Evolutionary conservation across 1,284 basidiomycete species (phyloP).

Genomic region (Rugosomyces carneus): DNA sequence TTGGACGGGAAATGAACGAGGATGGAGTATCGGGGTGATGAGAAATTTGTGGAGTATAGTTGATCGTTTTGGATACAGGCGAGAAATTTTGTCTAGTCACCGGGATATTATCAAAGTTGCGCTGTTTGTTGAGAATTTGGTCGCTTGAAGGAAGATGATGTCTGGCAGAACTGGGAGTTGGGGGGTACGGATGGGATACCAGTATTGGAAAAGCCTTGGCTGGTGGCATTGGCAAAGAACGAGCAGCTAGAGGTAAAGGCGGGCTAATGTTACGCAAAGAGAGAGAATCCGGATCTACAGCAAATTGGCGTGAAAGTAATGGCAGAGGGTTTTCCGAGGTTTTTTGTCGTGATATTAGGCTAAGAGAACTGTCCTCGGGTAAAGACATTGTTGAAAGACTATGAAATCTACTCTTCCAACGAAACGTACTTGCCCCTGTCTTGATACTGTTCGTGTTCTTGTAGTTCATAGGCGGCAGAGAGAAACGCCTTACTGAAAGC

Average conservation of each 20-base stretch:
- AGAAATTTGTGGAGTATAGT: slow-evolving; percentile 10
- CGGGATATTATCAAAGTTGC: neutral
- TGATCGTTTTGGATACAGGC: slow-evolving; percentile 6
- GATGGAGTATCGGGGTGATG: neutral
- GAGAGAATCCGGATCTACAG: neutral
- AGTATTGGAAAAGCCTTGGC: slow-evolving; percentile 15
- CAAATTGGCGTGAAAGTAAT: slow-evolving; percentile 12
- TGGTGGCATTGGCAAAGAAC: neutral
- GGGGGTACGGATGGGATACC: slow-evolving; percentile 24
- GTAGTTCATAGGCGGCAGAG: slow-evolving; percentile 22
- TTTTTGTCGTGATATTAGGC: slow-evolving; percentile 16
- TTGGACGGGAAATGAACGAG: neutral
- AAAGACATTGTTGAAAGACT: slow-evolving; percentile 14
- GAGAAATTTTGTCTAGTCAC: slow-evolving; percentile 5
- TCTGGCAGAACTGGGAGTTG: slow-evolving; percentile 13
- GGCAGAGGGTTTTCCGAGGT: slow-evolving; percentile 16
- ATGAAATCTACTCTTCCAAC: slow-evolving; percentile 20
- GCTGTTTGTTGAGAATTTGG: neutral
- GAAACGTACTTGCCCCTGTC: slow-evolving; percentile 21
- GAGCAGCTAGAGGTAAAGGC: slow-evolving; percentile 14
- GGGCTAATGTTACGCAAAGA: neutral
- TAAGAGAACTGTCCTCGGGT: slow-evolving; percentile 18
- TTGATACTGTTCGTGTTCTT: slow-evolving; percentile 7
- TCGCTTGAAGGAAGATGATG: neutral
- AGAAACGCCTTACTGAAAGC: slow-evolving; percentile 22